Conservation (phyloP, 228 moss, liverwort and hornwort genomes). For the Sphagnum magellanicum region DNA sequence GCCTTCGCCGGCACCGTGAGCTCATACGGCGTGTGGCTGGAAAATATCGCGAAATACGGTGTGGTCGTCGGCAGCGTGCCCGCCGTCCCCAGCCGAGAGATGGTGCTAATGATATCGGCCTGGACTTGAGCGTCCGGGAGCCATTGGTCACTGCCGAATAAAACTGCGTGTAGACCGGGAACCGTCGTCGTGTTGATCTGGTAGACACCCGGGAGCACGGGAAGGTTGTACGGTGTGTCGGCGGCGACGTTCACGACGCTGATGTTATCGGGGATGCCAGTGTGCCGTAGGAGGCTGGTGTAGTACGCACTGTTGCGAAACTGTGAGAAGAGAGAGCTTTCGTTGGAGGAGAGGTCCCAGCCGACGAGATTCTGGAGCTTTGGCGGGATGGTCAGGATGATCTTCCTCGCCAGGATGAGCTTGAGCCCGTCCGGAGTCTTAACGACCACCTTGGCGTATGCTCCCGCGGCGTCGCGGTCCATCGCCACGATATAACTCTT, state of each 20-base stretch:
- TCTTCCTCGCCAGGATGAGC: background rate
- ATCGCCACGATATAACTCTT: background rate
- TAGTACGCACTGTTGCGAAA: slow-evolving; percentile 10
- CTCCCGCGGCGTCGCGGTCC: background rate
- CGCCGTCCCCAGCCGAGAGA: background rate
- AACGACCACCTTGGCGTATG: background rate
- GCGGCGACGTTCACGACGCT: background rate
- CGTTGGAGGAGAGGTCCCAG: background rate
- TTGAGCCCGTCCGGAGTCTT: background rate
- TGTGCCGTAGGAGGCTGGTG: slow-evolving; percentile 5
- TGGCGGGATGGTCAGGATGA: slow-evolving; percentile 1
- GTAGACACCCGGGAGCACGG: slow-evolving; percentile 1
- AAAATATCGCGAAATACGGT: slow-evolving; percentile 1
- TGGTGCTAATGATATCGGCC: background rate
- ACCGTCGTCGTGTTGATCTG: background rate
- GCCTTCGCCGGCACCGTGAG: slow-evolving; percentile 5
- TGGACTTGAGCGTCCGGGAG: slow-evolving; percentile 1
- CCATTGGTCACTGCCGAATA: background rate
- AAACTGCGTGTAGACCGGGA: slow-evolving; percentile 1
- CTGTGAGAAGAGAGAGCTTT: background rate
- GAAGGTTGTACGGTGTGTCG: slow-evolving; percentile 4
- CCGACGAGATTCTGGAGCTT: background rate
- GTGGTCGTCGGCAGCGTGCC: background rate
- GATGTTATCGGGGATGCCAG: slow-evolving; percentile 9
- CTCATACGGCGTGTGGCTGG: slow-evolving; percentile 1